Base-by-base conservation (phyloP, 352 stramenopile species). In the Phytophthora meadii region DNA sequence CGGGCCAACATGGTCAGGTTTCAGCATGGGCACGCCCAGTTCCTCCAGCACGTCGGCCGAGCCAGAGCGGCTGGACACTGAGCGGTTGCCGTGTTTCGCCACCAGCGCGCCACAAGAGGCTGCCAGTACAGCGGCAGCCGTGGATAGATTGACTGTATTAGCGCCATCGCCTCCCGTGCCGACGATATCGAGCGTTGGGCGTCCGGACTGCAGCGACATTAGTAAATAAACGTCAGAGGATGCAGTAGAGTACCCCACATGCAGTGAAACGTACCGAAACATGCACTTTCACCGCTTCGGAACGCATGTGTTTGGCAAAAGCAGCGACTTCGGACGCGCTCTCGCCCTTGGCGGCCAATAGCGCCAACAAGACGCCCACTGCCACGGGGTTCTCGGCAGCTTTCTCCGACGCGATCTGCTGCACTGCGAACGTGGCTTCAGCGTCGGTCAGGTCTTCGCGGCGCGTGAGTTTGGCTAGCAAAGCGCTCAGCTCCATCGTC, bases 81-180 rank as follows among this genome's bases (percentile, higher is more conserved):
- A 98, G 27, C 96, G 87, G 77, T 98, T 99, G 42, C 98, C 98
- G 44, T 98, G 96, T 82, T 99, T 99, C 65, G 96, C 96, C 2
- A 99, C 97, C 11, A 90, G 63, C 4, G 87, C 87, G 15, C 98
- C 98, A 62, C 90, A 98, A 1, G 97, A 95, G 1, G 98, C 97
- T 2, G 95, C 93, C 14, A 99, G 65, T 10, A 99, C 92, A 1
- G 97, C 92, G 5, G 92, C 92, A 0, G 96, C 95, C 0, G 98
- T 99, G 42, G 89, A 98, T 57, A 99, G 90, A 72, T 99, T 99
- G 64, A 99, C 98, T 0, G 98, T 99, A 75, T 99, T 91, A 32
- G 97, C 97, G 49, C 97, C 97, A 70, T 99, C 98, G 49, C 98
- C 98, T 49, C 98, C 98, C 3, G 98, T 99, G 47, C 98, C 98